These are phyloP conservation scores for Coprinellus micaceus DNA, from an alignment of 768 basidiomycete species.

Conservation along the genomic window DNA sequence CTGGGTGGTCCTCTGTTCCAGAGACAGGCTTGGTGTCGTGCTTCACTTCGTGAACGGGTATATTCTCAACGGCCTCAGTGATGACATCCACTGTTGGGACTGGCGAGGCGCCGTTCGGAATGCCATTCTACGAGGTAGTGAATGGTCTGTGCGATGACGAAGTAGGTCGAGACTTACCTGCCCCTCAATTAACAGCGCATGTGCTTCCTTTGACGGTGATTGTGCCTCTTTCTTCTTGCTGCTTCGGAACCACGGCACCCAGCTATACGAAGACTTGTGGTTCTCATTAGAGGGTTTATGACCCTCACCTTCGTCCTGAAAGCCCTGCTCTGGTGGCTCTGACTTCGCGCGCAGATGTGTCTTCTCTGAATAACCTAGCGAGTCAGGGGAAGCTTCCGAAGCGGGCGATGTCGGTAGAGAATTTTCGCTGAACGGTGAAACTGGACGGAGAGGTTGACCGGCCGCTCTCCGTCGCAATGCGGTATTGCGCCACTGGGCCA, in stretches of 20 bases:
- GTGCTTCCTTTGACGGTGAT: not conserved
- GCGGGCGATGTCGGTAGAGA: slow-evolving; percentile 28
- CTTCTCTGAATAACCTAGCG: not conserved
- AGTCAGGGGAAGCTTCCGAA: slow-evolving; percentile 20
- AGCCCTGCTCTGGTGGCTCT: slow-evolving; percentile 31
- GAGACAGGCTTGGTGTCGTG: slow-evolving; percentile 13
- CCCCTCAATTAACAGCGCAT: not conserved
- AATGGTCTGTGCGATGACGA: no score
- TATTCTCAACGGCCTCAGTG: slow-evolving; percentile 1
- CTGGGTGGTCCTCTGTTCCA: slow-evolving; percentile 11
- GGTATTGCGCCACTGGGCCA: slow-evolving; percentile 64
- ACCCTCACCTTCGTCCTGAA: slow-evolving; percentile 12
- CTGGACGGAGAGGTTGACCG: slow-evolving; percentile 4
- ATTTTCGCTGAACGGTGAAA: slow-evolving; percentile 3
- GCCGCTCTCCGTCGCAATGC: slow-evolving; percentile 26
- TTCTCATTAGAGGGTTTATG: slow-evolving; percentile 19
- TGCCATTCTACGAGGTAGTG: no score
- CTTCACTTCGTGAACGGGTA: slow-evolving; percentile 6
- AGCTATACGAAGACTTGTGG: slow-evolving; percentile 53
- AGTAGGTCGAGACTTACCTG: no score
- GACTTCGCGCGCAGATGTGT: slow-evolving; percentile 32
- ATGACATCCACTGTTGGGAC: not conserved
- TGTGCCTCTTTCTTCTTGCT: slow-evolving; percentile 22
- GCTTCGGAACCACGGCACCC: slow-evolving; percentile 82
- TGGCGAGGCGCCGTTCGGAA: not conserved